Base-by-base conservation (phyloP, 495 filamentous ascomycete species). In the Lasiosphaeria hispida region DNA sequence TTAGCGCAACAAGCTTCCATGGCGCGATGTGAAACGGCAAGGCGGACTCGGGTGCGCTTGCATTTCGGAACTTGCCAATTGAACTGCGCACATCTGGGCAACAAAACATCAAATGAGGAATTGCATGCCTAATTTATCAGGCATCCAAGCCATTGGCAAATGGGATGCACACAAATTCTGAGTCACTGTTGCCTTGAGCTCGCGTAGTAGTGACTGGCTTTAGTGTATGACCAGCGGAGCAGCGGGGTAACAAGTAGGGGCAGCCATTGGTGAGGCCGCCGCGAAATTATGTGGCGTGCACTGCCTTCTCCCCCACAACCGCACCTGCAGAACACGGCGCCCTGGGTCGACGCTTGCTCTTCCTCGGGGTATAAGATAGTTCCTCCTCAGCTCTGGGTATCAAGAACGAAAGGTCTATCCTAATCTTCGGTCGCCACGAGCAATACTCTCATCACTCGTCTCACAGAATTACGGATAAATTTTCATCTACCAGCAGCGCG, bases 351-450 rank as follows among this genome's bases (percentile, higher is more conserved):
- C n/a, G n/a, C n/a, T n/a, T n/a, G n/a, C n/a, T n/a, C n/a, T n/a
- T n/a, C 17, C 11, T 39, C 47, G 33, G 43, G 49, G 62, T 64
- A 64, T 64, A 64, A 64, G 58, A 30, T 30, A 30, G n/a, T n/a
- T n/a, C n/a, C n/a, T n/a, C n/a, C n/a, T n/a, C n/a, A n/a, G n/a
- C n/a, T n/a, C n/a, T n/a, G n/a, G n/a, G n/a, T n/a, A n/a, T n/a
- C n/a, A n/a, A n/a, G n/a, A n/a, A 30, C 23, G 5, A 30, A 30
- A 30, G 23, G 23, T 30, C 23, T 30, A 30, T 41, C 10, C 2
- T 41, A 7, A 8, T 41, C 39, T 15, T 41, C 7, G 1, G 39
- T 13, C 3, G 39, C 39, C 3, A 7, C 39, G 7, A 41, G 39
- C 10, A 13, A 23, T 23, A 10, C 3, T 9, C 19, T 10, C 44